A percentile compares a stretch with the other conserved stretches of the same genome.
Conservation (phyloP, 805 yeast species). For the Sugiyamaella valdiviana region DNA sequence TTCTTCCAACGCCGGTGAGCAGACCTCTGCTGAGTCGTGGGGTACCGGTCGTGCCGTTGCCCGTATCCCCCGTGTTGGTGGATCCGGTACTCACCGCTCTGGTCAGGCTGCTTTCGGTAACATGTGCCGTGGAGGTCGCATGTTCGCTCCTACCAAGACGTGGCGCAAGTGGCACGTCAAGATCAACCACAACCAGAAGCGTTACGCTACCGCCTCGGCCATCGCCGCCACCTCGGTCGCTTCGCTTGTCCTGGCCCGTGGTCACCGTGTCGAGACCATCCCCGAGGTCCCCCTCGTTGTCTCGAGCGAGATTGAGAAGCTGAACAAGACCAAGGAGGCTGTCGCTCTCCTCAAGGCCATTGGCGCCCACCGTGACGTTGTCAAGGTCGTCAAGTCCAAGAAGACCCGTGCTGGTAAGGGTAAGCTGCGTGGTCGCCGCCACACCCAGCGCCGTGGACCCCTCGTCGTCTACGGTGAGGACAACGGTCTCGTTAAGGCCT, state of each 20-base stretch:
- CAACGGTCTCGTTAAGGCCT: slow-evolving; percentile 96
- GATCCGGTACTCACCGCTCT: slow-evolving; percentile 99
- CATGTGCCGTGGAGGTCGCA: slow-evolving; percentile 99
- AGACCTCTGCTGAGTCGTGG: slow-evolving; percentile 99
- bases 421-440: slow-evolving; percentile 99
- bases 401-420: slow-evolving; percentile 99
- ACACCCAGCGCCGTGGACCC: slow-evolving; percentile 99
- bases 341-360: slow-evolving; percentile 96
- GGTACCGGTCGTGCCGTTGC: slow-evolving; percentile 99
- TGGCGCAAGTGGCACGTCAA: slow-evolving; percentile 99
- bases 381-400: slow-evolving; percentile 97
- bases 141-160: slow-evolving; percentile 99
- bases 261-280: slow-evolving; percentile 98
- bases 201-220: slow-evolving; percentile 99
- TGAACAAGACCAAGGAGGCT: slow-evolving; percentile 97
- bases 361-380: slow-evolving; percentile 98
- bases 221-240: slow-evolving; percentile 98
- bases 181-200: slow-evolving; percentile 99
- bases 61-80: slow-evolving; percentile 99
- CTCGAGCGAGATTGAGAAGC: slow-evolving; percentile 83
- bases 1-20: slow-evolving; percentile 98
- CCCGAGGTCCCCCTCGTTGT: slow-evolving; percentile 98
- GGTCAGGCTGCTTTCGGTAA: slow-evolving; percentile 99
- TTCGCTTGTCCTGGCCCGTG: slow-evolving; percentile 98
- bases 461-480: slow-evolving; percentile 97